phyloP scores from a whole-genome alignment of 257 asterid species.

The Eucommia ulmoides region DNA sequence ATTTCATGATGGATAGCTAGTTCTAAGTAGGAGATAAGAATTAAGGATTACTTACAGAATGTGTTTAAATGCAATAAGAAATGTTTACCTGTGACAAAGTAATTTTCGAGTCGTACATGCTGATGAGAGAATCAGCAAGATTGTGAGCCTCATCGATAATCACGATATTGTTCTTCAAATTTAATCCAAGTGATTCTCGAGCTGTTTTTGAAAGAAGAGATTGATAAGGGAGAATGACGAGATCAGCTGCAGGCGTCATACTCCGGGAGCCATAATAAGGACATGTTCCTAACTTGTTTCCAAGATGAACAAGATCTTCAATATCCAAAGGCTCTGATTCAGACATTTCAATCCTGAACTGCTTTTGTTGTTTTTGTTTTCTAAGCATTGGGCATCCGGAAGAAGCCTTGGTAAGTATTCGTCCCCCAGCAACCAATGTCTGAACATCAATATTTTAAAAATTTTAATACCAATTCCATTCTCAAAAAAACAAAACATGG shows the following conservation, averaged over 20 bases:
- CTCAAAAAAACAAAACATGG: no score
- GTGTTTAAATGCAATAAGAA: no score
- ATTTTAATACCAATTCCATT: no score
- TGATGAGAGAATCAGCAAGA: constrained; percentile 89
- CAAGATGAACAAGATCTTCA: constrained; percentile 84
- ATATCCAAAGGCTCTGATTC: constrained; percentile 73
- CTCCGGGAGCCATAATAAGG: constrained; percentile 95
- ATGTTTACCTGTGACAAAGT: constrained; percentile 68
- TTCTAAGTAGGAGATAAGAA: no score
- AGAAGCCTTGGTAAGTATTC: constrained; percentile 38
- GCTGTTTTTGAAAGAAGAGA: constrained; percentile 94
- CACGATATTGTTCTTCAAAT: constrained; percentile 56
- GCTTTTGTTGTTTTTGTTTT: constrained; percentile 44
- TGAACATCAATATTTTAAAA: constrained; percentile 18
- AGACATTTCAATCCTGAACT: constrained; percentile 41
- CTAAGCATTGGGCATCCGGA: constrained; percentile 76
- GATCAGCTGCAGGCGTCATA: constrained; percentile 74
- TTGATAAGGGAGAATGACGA: constrained; percentile 91
- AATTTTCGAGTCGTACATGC: constrained; percentile 76
- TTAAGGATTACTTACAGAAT: no score
- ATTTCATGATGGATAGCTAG: no score
- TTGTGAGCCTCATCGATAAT: constrained; percentile 97
- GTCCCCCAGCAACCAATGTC: constrained; percentile 52
- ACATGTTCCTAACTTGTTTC: constrained; percentile 63
- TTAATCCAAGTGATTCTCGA: constrained; percentile 81